Base-by-base conservation (phyloP, 2,329 filamentous ascomycete genomes). In the Didymella glomerata region DNA sequence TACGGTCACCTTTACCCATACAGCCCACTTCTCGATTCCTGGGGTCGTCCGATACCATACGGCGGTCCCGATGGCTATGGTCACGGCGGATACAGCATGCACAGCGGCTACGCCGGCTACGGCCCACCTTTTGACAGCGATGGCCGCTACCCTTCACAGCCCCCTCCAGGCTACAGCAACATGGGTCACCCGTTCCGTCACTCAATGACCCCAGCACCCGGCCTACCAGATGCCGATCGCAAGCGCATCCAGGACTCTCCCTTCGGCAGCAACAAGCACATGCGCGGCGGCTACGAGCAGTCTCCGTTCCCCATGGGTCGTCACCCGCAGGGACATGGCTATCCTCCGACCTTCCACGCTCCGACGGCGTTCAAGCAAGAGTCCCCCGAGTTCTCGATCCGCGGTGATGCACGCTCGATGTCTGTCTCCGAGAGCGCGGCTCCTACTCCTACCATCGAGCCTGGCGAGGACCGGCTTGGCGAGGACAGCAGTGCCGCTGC, bases 311-410 rank as follows among this genome's bases (percentile, higher is more conserved):
- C 22, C 22, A 16, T 30, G 13, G n/a, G 25, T 28, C 41, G 14
- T 51, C 38, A 27, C 24, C 25, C 4, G 4, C 25, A 27, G 25
- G 25, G 25, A 14, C 48, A 48, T 20, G 45, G 51, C n/a, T 48
- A 38, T 16, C 25, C 44, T 1, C 28, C 47, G 9, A n/a, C 32
- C 14, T 34, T 50, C 11, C 51, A 50, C 4, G 36, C 18, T 2
- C 50, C 38, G 1, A 16, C 44, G 7, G 57, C 49, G 30, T 59
- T 70, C 59, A 72, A 70, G 51, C 61, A 61, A 7, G 68, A 72
- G 45, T 57, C 54, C 6, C 60, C 64, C 11, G 57, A 50, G 7
- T 14, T 53, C 14, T 62, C 62, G 18, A 30, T 60, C 11, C n/a
- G n/a, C n/a, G n/a, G n/a, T n/a, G n/a, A n/a, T n/a, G n/a, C n/a